Percentiles rank a stretch among this genome's conserved stretches.
These are phyloP conservation scores for Leccinum subgranulosum DNA, from an alignment of 768 basidiomycete species.

Conservation along the genomic window DNA sequence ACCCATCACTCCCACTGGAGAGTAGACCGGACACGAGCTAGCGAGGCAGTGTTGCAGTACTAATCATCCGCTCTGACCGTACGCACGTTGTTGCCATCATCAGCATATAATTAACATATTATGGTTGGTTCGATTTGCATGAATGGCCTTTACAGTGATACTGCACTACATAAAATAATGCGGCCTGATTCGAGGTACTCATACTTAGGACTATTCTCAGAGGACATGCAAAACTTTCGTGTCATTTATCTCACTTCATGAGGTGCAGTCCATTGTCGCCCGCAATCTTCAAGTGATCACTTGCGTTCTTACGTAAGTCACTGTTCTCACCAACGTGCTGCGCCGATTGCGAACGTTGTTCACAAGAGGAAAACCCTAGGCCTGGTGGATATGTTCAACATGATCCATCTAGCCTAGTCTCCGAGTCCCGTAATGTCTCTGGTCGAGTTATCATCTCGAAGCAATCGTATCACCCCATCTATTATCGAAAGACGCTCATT, in stretches of 20 bases:
- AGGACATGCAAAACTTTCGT: not conserved
- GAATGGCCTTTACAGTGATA: not conserved
- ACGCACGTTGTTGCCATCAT: not conserved
- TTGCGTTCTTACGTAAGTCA: not conserved
- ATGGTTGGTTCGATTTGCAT: not conserved
- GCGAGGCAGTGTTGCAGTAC: slow-evolving; percentile 3
- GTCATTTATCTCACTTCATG: not conserved
- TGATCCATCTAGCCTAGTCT: too few relatives aligned
- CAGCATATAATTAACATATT: not conserved
- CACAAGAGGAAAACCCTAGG: not conserved
- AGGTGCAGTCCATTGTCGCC: not conserved
- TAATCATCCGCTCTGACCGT: slow-evolving; percentile 1
- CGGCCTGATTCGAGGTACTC: not conserved
- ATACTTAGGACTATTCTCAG: not conserved
- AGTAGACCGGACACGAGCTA: slow-evolving; percentile 32
- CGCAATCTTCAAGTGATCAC: not conserved
- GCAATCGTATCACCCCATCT: not conserved
- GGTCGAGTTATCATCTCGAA: not conserved
- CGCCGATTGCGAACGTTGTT: not conserved
- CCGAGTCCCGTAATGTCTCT: not conserved
- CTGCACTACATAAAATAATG: not conserved
- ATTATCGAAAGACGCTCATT: not conserved
- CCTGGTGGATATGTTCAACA: not conserved
- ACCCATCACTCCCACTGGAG: slow-evolving; percentile 58
- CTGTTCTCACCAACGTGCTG: not conserved